A percentile compares a stretch with the other conserved stretches of the same genome.
These are phyloP conservation scores for Laburnicola sp. DNA, from an alignment of 2,329 filamentous ascomycete genomes.

Conservation along the genomic window DNA sequence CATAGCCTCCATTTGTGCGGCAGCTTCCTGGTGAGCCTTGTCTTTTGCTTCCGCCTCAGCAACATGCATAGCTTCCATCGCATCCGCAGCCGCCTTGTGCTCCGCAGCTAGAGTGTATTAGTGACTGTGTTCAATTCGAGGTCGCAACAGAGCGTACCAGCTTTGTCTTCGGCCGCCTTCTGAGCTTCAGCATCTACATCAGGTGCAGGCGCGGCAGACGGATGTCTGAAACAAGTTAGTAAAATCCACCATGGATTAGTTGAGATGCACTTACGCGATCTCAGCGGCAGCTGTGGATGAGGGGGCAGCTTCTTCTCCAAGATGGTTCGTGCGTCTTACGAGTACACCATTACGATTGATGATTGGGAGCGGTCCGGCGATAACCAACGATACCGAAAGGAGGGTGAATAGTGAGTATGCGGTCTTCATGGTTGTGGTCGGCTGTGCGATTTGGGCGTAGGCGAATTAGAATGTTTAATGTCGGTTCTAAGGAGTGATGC, in stretches of 20 bases:
- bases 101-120: conserved; percentile 10
- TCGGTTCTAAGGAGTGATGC: background rate
- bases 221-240: background rate
- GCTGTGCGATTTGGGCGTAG: background rate
- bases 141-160: background rate
- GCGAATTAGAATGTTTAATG: conserved; percentile 1
- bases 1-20: too few species aligned
- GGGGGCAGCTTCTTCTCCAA: background rate
- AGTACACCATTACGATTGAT: conserved; percentile 10
- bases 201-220: conserved; percentile 3
- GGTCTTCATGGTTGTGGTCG: conserved; percentile 28
- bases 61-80: conserved; percentile 20
- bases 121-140: background rate
- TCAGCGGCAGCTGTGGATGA: background rate
- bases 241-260: background rate
- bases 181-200: conserved; percentile 3
- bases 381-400: conserved; percentile 23
- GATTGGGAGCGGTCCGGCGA: conserved; percentile 26
- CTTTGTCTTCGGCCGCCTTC: conserved; percentile 8
- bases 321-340: conserved; percentile 17
- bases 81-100: conserved; percentile 17
- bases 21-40: conserved; percentile 11
- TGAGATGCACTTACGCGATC: background rate
- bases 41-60: conserved; percentile 14
- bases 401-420: conserved; percentile 29